These are phyloP conservation scores for Arthrobotrys sinensis DNA, from an alignment of 2,329 filamentous ascomycete species.

Conservation along the genomic window DNA sequence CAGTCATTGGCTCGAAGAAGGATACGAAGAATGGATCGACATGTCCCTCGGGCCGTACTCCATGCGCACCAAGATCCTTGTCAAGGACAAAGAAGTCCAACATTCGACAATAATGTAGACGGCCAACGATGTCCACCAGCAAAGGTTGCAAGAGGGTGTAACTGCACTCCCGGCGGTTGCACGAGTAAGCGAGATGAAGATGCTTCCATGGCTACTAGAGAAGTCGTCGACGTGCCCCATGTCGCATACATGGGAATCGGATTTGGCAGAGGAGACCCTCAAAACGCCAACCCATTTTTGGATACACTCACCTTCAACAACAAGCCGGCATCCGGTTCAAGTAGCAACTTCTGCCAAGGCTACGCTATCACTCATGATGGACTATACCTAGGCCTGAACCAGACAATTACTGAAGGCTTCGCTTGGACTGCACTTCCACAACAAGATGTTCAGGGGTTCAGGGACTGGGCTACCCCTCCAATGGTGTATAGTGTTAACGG, in stretches of 20 bases:
- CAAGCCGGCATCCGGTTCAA: background rate
- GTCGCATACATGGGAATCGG: conserved; percentile 54
- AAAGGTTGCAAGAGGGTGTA: conserved; percentile 23
- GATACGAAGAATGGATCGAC: conserved; percentile 57
- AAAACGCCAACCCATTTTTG: conserved; percentile 41
- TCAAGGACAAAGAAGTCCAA: conserved; percentile 45
- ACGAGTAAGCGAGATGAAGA: background rate
- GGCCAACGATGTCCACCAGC: conserved; percentile 24
- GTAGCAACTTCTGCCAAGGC: conserved; percentile 29
- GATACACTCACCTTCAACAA: conserved; percentile 42
- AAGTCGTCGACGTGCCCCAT: background rate
- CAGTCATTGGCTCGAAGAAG: conserved; percentile 58
- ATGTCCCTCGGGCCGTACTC: conserved; percentile 44
- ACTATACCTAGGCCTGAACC: conserved; percentile 33
- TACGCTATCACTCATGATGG: conserved; percentile 49
- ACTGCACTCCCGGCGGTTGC: conserved; percentile 2
- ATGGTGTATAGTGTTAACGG: conserved; percentile 35
- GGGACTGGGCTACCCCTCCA: conserved; percentile 40
- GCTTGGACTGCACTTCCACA: conserved; percentile 31
- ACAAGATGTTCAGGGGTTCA: conserved; percentile 1
- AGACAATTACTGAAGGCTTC: conserved; percentile 22
- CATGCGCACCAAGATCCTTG: conserved; percentile 48
- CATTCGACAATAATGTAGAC: conserved; percentile 25
- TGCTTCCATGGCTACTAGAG: background rate
- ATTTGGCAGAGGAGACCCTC: conserved; percentile 41